Base-by-base conservation (phyloP, 306 rosid genomes). In the Quercus cerris region DNA sequence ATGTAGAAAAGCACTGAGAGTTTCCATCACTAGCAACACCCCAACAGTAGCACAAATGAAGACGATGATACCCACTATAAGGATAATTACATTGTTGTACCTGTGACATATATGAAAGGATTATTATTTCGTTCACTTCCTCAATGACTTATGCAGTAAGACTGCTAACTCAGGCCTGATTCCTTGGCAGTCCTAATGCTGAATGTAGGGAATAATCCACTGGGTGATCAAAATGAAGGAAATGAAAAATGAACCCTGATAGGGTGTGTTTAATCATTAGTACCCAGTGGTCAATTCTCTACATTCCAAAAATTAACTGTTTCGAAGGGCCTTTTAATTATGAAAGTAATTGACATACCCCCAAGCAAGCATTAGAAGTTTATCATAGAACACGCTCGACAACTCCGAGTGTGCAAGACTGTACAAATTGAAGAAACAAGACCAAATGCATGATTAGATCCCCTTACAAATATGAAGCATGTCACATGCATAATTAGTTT, bases 371-470 rank as follows among this genome's bases (percentile, higher is more conserved):
- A 87, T 87, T 67, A 95, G 89, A 85, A 95, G 98, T 84, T 93
- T 91, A 61, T 93, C 97, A 14, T 91, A 95, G 81, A 93, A 93
- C 70, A 95, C 97, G 59, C 94, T 95, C 13, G 97, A 93, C 83
- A 95, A 79, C 86, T 95, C 97, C 7, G 98, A 93, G 82, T 95
- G 98, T 3, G 99, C 99, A 79, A 93, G 92, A 85, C 98, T 93
- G 88, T 38, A 84, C 51, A 77, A 81, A 70, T 79, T 80, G 72
- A 78, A 59, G 46, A 35, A 73, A 11, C 25, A 80, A 78, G 33
- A 55, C 41, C 38, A 70, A 64, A 59, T 44, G 69, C 49, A 22
- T 46, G 22, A 70, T 78, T 78, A 77, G 72, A 46, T 74, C 30
- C 41, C 9, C 25, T 76, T 20, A 4, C 31, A 61, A 33, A 70